Conservation (phyloP, 129 eudicot genomes). For the Apium graveolens region DNA sequence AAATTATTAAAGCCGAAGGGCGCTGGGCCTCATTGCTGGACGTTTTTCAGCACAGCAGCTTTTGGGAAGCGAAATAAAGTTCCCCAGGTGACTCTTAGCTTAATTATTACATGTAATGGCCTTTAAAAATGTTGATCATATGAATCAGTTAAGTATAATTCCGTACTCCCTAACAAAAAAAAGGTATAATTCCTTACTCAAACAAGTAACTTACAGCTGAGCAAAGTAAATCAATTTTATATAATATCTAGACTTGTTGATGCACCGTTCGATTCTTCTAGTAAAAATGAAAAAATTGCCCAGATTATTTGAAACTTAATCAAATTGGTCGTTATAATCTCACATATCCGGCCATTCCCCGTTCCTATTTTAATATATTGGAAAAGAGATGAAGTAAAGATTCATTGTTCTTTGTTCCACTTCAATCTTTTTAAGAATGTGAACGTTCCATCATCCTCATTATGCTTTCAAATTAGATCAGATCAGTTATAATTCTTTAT, state of each 20-base stretch:
- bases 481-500: background rate
- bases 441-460: background rate
- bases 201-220: conserved; percentile 1
- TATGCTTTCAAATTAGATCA: background rate
- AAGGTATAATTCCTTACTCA: no score
- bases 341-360: background rate
- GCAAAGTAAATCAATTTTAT: background rate
- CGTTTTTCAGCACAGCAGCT: conserved; percentile 75
- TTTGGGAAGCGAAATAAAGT: conserved; percentile 86
- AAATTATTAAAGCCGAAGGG: conserved; percentile 43
- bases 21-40: conserved; percentile 79
- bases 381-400: background rate
- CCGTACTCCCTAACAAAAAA: no score
- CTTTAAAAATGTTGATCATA: background rate
- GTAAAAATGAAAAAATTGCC: background rate
- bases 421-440: background rate
- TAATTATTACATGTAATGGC: background rate
- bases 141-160: no score
- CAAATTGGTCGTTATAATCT: background rate
- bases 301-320: background rate
- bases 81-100: conserved; percentile 61
- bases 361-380: background rate
- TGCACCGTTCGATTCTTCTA: background rate
- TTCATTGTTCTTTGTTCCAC: background rate
- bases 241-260: background rate